phyloP scores from a whole-genome alignment of 495 filamentous ascomycete genomes.

The Tuber microsphaerosporum region DNA sequence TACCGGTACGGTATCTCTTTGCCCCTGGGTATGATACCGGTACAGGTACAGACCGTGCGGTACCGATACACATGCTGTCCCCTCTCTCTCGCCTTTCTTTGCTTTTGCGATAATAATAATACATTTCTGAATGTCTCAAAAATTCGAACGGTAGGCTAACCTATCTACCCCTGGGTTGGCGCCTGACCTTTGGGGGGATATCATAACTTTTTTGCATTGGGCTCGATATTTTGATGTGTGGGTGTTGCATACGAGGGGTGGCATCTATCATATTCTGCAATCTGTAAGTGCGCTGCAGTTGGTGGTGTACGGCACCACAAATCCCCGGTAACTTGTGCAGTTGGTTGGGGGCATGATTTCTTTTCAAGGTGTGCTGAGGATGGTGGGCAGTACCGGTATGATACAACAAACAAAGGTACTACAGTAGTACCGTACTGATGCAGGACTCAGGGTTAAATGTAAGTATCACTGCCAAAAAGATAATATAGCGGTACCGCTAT shows the following conservation, averaged over 20 bases:
- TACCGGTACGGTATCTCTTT: no score
- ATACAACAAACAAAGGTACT: not conserved
- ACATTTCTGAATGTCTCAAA: not conserved
- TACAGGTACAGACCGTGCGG: no score
- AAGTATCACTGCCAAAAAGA: not conserved
- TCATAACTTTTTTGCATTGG: not conserved
- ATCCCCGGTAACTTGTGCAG: not conserved
- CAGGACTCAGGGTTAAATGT: not conserved
- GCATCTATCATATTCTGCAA: not conserved
- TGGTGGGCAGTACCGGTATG: not conserved
- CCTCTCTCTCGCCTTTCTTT: no score
- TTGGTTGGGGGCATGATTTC: conserved; percentile 1
- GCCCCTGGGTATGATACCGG: no score
- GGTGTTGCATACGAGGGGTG: not conserved
- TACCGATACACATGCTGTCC: no score
- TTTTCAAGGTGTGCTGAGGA: not conserved
- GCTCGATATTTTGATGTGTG: not conserved
- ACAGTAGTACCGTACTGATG: not conserved
- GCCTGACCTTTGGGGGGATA: not conserved
- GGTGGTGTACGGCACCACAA: not conserved
- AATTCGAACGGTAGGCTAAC: not conserved
- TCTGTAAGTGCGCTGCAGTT: not conserved
- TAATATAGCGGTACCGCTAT: not conserved
- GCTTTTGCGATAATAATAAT: not conserved
- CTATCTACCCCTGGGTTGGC: not conserved